Base-by-base conservation (phyloP, 2,329 filamentous ascomycete species). In the Lasiodiplodia sp. region DNA sequence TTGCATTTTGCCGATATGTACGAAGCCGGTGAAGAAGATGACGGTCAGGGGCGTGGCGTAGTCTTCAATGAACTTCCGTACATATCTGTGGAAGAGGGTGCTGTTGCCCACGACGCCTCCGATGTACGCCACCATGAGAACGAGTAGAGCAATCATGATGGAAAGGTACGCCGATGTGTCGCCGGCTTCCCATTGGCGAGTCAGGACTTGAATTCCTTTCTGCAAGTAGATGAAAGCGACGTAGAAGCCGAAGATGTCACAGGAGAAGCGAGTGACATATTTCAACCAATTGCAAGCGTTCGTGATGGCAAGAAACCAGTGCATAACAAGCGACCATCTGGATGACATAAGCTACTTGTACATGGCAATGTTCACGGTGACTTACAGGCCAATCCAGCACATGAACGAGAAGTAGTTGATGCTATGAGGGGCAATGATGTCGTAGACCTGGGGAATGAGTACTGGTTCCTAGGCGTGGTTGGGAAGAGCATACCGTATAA, bases 211-310 rank as follows among this genome's bases (percentile, higher is more conserved):
- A 70, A 97, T 91, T 18, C 93, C 93, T 80, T 97, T 97, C 76
- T 97, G 93, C 23, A 97, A 85, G 77, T 97, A 97, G 79, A 97
- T 95, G 76, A 92, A 94, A 68, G 93, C 93, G 58, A 97, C 93
- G 77, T 97, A 97, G 82, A 97, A 96, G 63, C 93, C 94, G 73
- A 97, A 97, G 75, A 95, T 96, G 78, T 97, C 94, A 81, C 94
- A 97, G 28, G 93, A 93, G 77, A 97, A 97, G 16, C 93, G 87
- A 0, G 94, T 97, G 25, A 97, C 93, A 79, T 94, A 97, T 75
- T 89, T 90, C n/a, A 97, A 84, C 75, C 87, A 91, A 79, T 97
- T 96, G 83, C 94, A 97, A 1, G 92, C 89, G 78, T 97, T 97
- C 12, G 92, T 92, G 68, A 93, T 84, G 60, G 93, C 93, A 23